Evolutionary conservation across 176 grass and related monocot species (phyloP), one percentile per base, ranked within the genome.

Genomic region (sorghum (Sorghum bicolor)): DNA sequence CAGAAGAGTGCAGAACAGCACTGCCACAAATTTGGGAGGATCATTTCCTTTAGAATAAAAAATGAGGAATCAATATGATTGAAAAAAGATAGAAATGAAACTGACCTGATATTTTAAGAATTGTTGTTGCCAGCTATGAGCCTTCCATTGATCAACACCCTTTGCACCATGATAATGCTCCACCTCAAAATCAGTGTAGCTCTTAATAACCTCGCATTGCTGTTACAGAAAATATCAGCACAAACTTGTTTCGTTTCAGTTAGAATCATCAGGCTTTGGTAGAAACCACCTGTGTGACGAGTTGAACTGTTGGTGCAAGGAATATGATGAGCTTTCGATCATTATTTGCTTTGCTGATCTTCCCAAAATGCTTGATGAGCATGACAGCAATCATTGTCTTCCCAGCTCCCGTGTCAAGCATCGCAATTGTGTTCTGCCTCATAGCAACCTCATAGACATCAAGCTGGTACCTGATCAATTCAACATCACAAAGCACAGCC

Each of bases 301-400:
- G 88, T 80, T 91, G 88, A 67, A 95, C 95, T 15, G 92, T 98
- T 14, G 95, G 92, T 4, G 92, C 86, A 38, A 95, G 92, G 64
- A 93, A 98, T 67, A 98, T 41, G 47, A 97, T 86, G 82, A 91
- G 61, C 37, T 89, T 90, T 63, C 31, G 60, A 22, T 63, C 70
- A n/a, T 85, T 90, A 73, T 68, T 87, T 58, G 79, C 20, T 72
- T 47, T 84, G 55, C 69, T 83, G n/a, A 88, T 68, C 29, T 72
- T 74, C 64, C 55, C 83, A 43, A 95, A 74, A 37, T 93, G 40
- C 37, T 90, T 91, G 64, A 98, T 95, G 36, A 98, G 91, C 95
- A 98, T 98, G 28, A 93, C 82, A 5, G 95, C 88, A 28, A 95
- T 93, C 92, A 98, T 98, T 22, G 95, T 98, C 85, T 91, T 98